phyloP scores from a whole-genome alignment of 306 rosid species.

The Corylus avellana region DNA sequence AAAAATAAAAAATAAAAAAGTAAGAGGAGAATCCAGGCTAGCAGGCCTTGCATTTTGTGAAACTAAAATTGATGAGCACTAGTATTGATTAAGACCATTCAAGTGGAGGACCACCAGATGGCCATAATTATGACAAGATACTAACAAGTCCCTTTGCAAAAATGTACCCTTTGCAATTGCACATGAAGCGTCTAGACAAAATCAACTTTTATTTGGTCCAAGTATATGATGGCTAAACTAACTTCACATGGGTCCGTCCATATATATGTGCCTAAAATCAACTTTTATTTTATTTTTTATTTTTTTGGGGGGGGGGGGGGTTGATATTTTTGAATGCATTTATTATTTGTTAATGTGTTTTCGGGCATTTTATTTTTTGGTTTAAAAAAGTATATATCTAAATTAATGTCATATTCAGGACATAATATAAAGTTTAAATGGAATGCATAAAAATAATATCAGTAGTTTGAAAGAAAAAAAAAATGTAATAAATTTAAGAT shows the following conservation, averaged over 20 bases:
- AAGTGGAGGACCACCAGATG: conserved; percentile 9
- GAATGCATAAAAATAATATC: no score
- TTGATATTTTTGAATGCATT: no score
- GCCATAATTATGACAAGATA: not conserved
- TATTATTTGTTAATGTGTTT: no score
- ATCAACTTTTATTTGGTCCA: not conserved
- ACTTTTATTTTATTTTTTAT: no score
- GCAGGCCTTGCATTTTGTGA: not conserved
- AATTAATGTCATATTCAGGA: no score
- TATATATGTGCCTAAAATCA: not conserved
- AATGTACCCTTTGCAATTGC: not conserved
- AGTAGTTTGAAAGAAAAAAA: no score
- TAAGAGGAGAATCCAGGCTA: not conserved
- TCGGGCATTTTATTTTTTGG: no score
- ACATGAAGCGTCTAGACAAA: conserved; percentile 8
- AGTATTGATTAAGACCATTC: conserved; percentile 6
- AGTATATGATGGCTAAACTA: not conserved
- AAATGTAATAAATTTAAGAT: no score
- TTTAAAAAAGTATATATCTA: no score
- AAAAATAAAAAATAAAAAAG: no score
- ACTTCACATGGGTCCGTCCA: not conserved
- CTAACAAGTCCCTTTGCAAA: not conserved
- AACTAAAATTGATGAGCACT: conserved; percentile 4
- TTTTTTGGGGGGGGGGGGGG: no score
- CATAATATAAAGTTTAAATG: no score